Evolutionary conservation across 352 stramenopile genomes (phyloP).

Genomic region (Elongisporangium prolatum): DNA sequence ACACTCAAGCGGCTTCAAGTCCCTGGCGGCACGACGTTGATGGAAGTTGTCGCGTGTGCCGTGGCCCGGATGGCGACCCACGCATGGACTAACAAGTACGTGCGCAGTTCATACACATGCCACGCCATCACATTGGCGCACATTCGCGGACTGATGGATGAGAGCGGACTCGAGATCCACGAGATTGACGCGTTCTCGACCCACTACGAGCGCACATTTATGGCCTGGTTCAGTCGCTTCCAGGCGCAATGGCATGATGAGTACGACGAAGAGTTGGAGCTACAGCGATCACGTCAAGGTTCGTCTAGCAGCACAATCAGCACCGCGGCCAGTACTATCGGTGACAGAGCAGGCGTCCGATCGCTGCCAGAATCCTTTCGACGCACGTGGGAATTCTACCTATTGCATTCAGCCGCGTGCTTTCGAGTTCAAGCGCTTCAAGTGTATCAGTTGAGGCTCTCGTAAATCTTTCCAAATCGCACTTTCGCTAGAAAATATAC

Average conservation of each 20-base stretch:
- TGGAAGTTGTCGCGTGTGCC: constrained; percentile 69
- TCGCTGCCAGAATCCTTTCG: constrained; percentile 75
- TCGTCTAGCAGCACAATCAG: constrained; percentile 2
- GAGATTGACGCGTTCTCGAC: constrained; percentile 65
- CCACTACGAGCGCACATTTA: constrained; percentile 82
- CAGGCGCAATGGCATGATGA: constrained; percentile 44
- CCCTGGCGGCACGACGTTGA: constrained; percentile 39
- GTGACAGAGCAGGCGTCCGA: constrained; percentile 7
- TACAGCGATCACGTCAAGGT: constrained; percentile 4
- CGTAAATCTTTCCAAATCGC: constrained; percentile 11
- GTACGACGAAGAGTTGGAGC: constrained; percentile 3
- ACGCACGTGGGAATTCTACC: constrained; percentile 87
- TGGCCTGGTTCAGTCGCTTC: constrained; percentile 83
- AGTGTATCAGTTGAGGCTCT: constrained; percentile 62
- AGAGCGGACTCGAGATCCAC: constrained; percentile 58
- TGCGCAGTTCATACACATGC: constrained; percentile 57
- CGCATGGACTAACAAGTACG: constrained; percentile 84
- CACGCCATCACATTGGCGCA: constrained; percentile 47
- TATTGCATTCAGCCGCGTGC: constrained; percentile 82
- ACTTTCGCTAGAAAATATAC: too few relatives aligned
- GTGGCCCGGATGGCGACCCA: constrained; percentile 63
- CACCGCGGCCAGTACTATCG: neutral
- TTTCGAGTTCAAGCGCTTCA: constrained; percentile 71
- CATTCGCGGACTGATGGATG: constrained; percentile 35
- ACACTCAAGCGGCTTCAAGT: constrained; percentile 62